Evolutionary conservation across 2,329 filamentous ascomycete species (phyloP).

Genomic region (Mollisia scopiformis): DNA sequence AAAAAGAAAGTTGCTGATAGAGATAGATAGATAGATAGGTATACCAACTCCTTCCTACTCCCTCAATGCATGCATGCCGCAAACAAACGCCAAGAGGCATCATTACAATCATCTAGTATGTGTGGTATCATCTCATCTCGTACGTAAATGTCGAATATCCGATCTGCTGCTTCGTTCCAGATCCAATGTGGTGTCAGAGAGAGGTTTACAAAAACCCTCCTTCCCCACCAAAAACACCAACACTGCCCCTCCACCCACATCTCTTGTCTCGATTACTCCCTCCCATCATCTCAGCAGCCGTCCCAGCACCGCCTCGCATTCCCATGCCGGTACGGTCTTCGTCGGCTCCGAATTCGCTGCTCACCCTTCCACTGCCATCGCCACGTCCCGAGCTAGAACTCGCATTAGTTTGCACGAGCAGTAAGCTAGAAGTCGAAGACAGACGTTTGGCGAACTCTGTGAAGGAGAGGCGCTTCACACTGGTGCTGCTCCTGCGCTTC

Average conservation of each 20-base stretch:
- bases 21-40: background rate
- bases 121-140: conserved; percentile 1
- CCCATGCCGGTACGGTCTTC: conserved; percentile 9
- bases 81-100: background rate
- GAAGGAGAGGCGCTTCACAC: conserved; percentile 61
- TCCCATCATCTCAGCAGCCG: background rate
- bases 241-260: conserved; percentile 60
- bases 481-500: conserved; percentile 56
- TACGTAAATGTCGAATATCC: background rate
- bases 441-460: conserved; percentile 63
- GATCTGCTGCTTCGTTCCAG: background rate
- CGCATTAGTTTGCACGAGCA: conserved; percentile 61
- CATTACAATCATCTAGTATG: conserved; percentile 2
- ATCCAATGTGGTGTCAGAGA: background rate
- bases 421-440: conserved; percentile 62
- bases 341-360: conserved; percentile 25
- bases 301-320: conserved; percentile 9
- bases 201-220: conserved; percentile 55
- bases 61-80: background rate
- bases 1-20: background rate
- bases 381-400: conserved; percentile 31
- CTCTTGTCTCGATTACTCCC: conserved; percentile 38
- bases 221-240: conserved; percentile 56
- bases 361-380: conserved; percentile 28
- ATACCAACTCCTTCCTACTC: background rate